These are phyloP conservation scores for Wallacemonas sp. DNA, from an alignment of 208 protist genomes.

Conservation along the genomic window DNA sequence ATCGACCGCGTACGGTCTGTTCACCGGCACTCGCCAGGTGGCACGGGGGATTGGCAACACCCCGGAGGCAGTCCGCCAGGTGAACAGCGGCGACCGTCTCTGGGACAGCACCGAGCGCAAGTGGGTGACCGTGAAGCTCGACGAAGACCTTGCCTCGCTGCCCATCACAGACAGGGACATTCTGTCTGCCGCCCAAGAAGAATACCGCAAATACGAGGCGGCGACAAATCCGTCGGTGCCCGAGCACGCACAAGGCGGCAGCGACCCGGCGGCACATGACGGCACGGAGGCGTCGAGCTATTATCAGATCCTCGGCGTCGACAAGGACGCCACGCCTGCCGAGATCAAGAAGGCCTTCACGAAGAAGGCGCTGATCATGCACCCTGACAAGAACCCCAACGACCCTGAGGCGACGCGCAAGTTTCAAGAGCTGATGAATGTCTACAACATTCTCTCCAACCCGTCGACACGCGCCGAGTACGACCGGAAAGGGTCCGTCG, in stretches of 20 bases:
- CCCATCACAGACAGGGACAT: constrained; percentile 51
- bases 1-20: constrained; percentile 27
- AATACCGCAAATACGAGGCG: not conserved
- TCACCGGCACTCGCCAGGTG: constrained; percentile 31
- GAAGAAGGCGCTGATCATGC: constrained; percentile 48
- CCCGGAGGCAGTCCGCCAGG: constrained; percentile 26
- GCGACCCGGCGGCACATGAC: not conserved
- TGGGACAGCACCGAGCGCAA: constrained; percentile 45
- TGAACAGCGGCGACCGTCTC: constrained; percentile 24
- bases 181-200: constrained; percentile 19
- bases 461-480: constrained; percentile 38
- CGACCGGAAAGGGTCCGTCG: constrained; percentile 39
- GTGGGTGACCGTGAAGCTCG: constrained; percentile 51
- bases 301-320: constrained; percentile 53
- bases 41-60: constrained; percentile 43
- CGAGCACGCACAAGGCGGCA: constrained; percentile 13
- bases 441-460: constrained; percentile 73
- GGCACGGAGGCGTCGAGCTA: constrained; percentile 20
- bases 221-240: not conserved
- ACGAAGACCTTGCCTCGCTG: constrained; percentile 21
- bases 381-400: constrained; percentile 73
- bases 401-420: constrained; percentile 34
- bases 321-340: constrained; percentile 25
- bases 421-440: constrained; percentile 59
- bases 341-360: constrained; percentile 68